Conservation (phyloP, 2,329 filamentous ascomycete genomes). For the Apiospora koreana region DNA sequence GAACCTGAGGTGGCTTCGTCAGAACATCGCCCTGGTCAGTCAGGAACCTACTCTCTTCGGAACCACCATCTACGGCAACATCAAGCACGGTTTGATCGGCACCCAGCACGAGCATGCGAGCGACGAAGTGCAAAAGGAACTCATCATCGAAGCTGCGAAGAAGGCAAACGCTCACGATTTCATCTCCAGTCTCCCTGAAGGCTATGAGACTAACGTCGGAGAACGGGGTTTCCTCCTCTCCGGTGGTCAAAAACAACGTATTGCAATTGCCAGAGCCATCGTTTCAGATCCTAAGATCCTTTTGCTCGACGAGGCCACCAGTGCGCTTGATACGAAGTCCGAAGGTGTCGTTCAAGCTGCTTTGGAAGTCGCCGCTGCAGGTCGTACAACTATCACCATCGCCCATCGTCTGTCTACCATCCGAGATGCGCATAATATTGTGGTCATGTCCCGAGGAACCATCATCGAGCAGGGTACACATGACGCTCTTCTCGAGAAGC, state of each 20-base stretch:
- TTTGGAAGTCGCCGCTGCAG: conserved; percentile 80
- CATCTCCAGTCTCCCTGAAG: conserved; percentile 76
- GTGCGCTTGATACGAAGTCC: conserved; percentile 88
- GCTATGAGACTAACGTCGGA: conserved; percentile 93
- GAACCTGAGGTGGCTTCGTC: conserved; percentile 87
- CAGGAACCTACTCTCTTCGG: conserved; percentile 92
- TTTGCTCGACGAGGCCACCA: conserved; percentile 92
- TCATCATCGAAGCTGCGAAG: conserved; percentile 79
- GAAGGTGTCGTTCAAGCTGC: conserved; percentile 94
- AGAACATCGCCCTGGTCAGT: conserved; percentile 88
- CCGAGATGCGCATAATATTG: conserved; percentile 91
- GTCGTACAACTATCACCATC: conserved; percentile 93
- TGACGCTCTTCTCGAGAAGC: conserved; percentile 69
- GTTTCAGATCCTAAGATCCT: conserved; percentile 91
- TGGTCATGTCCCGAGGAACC: conserved; percentile 83
- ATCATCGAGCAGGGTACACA: conserved; percentile 94
- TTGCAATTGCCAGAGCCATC: conserved; percentile 88
- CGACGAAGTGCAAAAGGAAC: conserved; percentile 67
- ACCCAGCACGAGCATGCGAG: conserved; percentile 70
- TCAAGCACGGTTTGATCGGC: conserved; percentile 86
- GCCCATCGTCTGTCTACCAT: conserved; percentile 95
- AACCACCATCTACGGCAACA: conserved; percentile 87
- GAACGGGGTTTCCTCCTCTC: conserved; percentile 91
- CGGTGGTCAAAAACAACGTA: conserved; percentile 95
- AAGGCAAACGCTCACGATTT: conserved; percentile 97